Percentiles rank a stretch among this genome's conserved stretches.
phyloP scores from a whole-genome alignment of 352 stramenopile genomes.

The Elongisporangium senticosum region DNA sequence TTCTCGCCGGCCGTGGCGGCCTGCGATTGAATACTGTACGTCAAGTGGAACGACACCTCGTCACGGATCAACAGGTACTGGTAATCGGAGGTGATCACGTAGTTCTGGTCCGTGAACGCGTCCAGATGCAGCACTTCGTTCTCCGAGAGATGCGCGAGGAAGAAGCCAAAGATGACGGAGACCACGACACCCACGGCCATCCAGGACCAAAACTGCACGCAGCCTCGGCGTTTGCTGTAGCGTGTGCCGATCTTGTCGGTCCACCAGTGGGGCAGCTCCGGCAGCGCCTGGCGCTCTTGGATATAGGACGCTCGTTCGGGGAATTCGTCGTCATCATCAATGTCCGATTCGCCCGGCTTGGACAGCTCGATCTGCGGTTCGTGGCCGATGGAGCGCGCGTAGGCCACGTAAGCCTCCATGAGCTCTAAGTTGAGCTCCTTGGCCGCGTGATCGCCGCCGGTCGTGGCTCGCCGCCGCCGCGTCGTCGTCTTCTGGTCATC shows the following conservation, averaged over 20 bases:
- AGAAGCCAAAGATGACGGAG: slow-evolving; percentile 22
- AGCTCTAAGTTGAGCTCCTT: slow-evolving; percentile 90
- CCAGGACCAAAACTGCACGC: slow-evolving; percentile 31
- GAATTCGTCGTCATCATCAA: slow-evolving; percentile 15
- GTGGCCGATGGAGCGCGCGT: slow-evolving; percentile 88
- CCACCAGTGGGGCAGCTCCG: slow-evolving; percentile 34
- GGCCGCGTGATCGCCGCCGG: slow-evolving; percentile 57
- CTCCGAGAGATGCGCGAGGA: slow-evolving; percentile 24
- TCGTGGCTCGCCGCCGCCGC: slow-evolving; percentile 55
- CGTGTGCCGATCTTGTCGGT: slow-evolving; percentile 40
- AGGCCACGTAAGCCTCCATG: slow-evolving; percentile 92
- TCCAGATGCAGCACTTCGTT: slow-evolving; percentile 68
- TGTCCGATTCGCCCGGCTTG: slow-evolving; percentile 57
- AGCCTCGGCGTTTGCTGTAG: slow-evolving; percentile 22
- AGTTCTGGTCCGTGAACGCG: slow-evolving; percentile 45
- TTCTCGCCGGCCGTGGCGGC: slow-evolving; percentile 11
- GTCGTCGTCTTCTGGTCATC: slow-evolving; percentile 7
- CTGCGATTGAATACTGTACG: slow-evolving; percentile 35
- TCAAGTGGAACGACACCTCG: slow-evolving; percentile 51
- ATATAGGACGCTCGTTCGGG: slow-evolving; percentile 24
- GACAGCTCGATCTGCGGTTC: slow-evolving; percentile 83
- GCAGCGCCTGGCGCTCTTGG: slow-evolving; percentile 25
- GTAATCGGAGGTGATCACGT: slow-evolving; percentile 45
- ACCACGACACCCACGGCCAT: slow-evolving; percentile 29
- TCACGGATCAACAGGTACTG: slow-evolving; percentile 58